Base-by-base conservation (phyloP, 352 stramenopile genomes). In the Discostella stelligera region DNA sequence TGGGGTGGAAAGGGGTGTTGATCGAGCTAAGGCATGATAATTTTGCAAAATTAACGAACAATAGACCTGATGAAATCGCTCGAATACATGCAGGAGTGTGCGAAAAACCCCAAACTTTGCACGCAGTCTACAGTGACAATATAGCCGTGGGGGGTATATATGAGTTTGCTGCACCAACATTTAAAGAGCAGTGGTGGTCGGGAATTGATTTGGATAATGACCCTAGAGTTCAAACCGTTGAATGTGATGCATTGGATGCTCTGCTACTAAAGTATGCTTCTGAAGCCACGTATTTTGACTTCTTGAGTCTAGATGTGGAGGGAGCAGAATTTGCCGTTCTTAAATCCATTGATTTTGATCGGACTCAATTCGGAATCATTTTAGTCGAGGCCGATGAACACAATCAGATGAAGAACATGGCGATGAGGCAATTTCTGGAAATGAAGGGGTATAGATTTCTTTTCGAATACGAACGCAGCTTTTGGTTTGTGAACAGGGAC, bases 271-370 rank as follows among this genome's bases (percentile, higher is more conserved):
- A 16, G 44, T 37, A 46, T 44, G 48, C 20, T 0, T 55, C 25
- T 2, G 44, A 71, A n/a, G 50, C 55, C 14, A 27, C 49, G 1
- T 66, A 74, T 50, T 74, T 82, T 60, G 74, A 82, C 49, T 79
- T 82, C 20, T 62, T 70, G 27, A 64, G 46, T 39, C 50, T 82
- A 11, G 74, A 82, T 59, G 61, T 82, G 11, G 69, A 74, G 25
- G 74, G 74, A 53, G 50, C 46, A 10, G 74, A 82, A 64, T 21
- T 68, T 20, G 53, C 39, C 11, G 74, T 66, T 37, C 53, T 82
- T 14, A 3, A 54, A 18, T 61, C 54, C n/a, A 68, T 79, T 30
- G 64, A 79, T 48, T 74, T 75, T 73, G 37, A 48, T 52, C 23
- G 27, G 21, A 14, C 67, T 46, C 13, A 16, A 13, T 79, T 79